A percentile compares a stretch with the other conserved stretches of the same genome.
Conservation (phyloP, 2,329 filamentous ascomycete species). For the Akanthomyces lecanii region DNA sequence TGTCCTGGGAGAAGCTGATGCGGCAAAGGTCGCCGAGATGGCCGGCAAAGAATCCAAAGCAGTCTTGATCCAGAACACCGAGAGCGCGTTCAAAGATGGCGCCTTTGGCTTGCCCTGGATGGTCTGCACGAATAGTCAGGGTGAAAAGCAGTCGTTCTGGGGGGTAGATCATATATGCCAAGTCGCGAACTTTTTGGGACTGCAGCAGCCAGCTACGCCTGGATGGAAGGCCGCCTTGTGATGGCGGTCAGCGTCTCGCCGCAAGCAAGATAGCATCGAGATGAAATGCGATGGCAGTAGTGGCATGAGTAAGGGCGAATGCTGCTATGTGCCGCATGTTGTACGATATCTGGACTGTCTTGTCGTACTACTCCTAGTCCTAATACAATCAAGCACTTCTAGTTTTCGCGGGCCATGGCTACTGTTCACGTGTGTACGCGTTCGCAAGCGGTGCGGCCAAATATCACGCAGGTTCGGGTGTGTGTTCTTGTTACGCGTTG, state of each 20-base stretch:
- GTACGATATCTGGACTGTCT: no score
- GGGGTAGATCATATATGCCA: slow-evolving; percentile 38
- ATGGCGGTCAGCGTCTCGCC: not conserved
- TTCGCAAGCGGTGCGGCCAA: no score
- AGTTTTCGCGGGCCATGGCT: no score
- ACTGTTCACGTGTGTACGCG: no score
- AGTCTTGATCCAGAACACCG: slow-evolving; percentile 31
- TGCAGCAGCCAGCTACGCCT: slow-evolving; percentile 25
- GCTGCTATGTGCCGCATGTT: not conserved
- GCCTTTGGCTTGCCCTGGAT: slow-evolving; percentile 39
- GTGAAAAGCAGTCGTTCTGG: slow-evolving; percentile 34
- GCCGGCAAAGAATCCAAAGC: slow-evolving; percentile 28
- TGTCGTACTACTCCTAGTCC: no score
- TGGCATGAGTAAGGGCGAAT: not conserved
- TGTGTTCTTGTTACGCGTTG: no score
- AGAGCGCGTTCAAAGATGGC: slow-evolving; percentile 32
- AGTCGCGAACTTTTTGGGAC: slow-evolving; percentile 31
- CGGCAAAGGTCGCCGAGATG: slow-evolving; percentile 27
- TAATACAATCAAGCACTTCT: no score
- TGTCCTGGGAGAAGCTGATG: slow-evolving; percentile 25
- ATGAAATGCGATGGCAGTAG: not conserved
- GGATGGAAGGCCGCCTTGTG: slow-evolving; percentile 34
- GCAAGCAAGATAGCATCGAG: not conserved
- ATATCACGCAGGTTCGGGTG: no score
- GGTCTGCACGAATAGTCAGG: slow-evolving; percentile 30